Conservation (phyloP, 2,329 filamentous ascomycete genomes). For the Myotisia sp. region DNA sequence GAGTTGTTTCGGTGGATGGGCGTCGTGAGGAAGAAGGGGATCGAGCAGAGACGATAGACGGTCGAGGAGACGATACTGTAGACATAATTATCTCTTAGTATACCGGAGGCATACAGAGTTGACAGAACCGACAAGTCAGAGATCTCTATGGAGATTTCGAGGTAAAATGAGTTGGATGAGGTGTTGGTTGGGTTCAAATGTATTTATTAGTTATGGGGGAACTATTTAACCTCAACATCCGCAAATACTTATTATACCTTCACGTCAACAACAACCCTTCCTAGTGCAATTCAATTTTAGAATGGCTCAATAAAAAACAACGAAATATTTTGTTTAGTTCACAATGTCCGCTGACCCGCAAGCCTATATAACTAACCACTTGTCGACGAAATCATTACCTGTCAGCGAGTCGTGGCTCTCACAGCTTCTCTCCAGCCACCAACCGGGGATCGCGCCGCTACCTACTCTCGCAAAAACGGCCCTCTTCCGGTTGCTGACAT, state of each 20-base stretch:
- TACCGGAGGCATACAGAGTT: no score
- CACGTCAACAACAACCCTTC: no score
- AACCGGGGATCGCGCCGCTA: conserved; percentile 42
- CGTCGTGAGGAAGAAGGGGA: conserved; percentile 57
- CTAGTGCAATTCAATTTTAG: no score
- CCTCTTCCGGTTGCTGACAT: conserved; percentile 62
- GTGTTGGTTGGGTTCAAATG: no score
- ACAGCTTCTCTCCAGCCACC: conserved; percentile 44
- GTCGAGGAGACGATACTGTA: conserved; percentile 45
- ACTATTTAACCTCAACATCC: no score
- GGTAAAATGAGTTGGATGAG: no score
- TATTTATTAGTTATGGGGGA: no score
- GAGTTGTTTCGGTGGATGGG: conserved; percentile 51
- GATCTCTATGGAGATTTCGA: no score
- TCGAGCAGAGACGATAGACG: conserved; percentile 43
- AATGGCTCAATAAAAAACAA: no score
- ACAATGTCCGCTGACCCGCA: conserved; percentile 10
- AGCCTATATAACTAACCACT: conserved; percentile 36
- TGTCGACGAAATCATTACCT: conserved; percentile 40
- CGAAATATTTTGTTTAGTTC: background rate
- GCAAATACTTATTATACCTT: no score
- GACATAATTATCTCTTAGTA: no score
- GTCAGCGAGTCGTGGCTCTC: conserved; percentile 50
- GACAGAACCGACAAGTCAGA: no score
- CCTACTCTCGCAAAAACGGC: conserved; percentile 64